Evolutionary conservation across 31 red algal species (phyloP).

Genomic region (Porphyra umbilicalis): DNA sequence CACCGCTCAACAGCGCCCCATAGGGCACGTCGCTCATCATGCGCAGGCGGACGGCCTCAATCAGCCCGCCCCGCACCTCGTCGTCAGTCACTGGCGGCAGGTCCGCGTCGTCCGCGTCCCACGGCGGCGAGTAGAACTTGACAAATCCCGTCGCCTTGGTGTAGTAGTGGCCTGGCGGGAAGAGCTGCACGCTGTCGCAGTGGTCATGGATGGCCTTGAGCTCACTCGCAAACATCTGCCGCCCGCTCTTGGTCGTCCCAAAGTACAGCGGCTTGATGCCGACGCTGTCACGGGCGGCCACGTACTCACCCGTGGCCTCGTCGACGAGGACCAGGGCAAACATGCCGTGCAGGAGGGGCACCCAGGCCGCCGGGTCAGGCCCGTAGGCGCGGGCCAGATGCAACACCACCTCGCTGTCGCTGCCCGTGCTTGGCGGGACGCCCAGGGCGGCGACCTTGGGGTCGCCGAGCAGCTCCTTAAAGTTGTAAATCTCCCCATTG

Average conservation of each 20-base stretch:
- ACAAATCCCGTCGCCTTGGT: neutral
- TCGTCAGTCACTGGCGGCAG: neutral
- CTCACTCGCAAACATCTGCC: constrained; percentile 47
- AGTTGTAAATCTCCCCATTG: constrained; percentile 62
- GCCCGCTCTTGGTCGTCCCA: constrained; percentile 11
- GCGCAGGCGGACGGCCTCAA: constrained; percentile 15
- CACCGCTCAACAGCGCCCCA: constrained; percentile 54
- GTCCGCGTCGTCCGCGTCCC: neutral
- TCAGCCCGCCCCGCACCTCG: neutral
- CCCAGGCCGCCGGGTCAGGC: neutral
- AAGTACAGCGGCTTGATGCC: constrained; percentile 51
- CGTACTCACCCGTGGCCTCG: constrained; percentile 11
- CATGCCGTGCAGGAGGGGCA: constrained; percentile 36
- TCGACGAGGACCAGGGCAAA: constrained; percentile 50
- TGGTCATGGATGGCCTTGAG: constrained; percentile 32
- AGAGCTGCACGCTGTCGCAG: constrained; percentile 17
- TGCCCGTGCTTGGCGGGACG: neutral
- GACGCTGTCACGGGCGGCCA: constrained; percentile 42
- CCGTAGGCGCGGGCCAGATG: neutral
- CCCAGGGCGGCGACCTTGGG: constrained; percentile 17
- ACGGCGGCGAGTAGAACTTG: neutral
- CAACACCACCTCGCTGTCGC: constrained; percentile 18
- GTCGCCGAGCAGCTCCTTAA: constrained; percentile 6
- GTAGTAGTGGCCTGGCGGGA: constrained; percentile 19
- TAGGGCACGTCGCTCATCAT: constrained; percentile 58